Percentiles rank a stretch among this genome's conserved stretches.
Conservation (phyloP, 331 rosid genomes). For the Quercus phellos region DNA sequence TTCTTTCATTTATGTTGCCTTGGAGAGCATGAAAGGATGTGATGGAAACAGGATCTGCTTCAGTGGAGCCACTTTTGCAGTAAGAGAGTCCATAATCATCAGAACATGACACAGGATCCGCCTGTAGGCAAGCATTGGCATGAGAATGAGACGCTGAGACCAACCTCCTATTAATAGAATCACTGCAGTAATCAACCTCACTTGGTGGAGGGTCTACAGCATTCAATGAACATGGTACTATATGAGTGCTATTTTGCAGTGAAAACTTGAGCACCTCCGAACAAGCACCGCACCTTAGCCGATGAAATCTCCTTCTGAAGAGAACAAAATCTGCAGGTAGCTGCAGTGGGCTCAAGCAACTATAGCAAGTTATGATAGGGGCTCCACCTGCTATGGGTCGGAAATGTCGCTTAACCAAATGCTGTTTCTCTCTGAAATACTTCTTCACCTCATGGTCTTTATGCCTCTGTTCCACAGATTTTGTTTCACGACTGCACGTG, state of each 20-base stretch:
- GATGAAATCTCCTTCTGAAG: conserved; percentile 48
- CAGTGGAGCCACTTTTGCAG: conserved; percentile 56
- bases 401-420: conserved; percentile 49
- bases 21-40: conserved; percentile 27
- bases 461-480: conserved; percentile 41
- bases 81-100: conserved; percentile 50
- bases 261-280: conserved; percentile 75
- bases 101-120: conserved; percentile 49
- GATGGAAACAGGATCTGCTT: conserved; percentile 36
- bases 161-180: conserved; percentile 25
- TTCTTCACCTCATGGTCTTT: conserved; percentile 35
- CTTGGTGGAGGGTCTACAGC: conserved; percentile 42
- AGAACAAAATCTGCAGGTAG: conserved; percentile 79
- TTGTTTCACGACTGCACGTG: conserved; percentile 32
- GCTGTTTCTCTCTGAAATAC: conserved; percentile 41
- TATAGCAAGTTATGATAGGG: conserved; percentile 69
- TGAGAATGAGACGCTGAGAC: conserved; percentile 35
- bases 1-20: conserved; percentile 22
- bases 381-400: conserved; percentile 86
- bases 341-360: conserved; percentile 58
- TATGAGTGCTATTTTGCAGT: conserved; percentile 43
- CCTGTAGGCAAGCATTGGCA: conserved; percentile 24
- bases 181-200: conserved; percentile 26
- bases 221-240: conserved; percentile 39
- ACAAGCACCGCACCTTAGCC: conserved; percentile 80